Evolutionary conservation across 108 stramenopile species (phyloP), one percentile per base, ranked within the genome.

Genomic region (Cyclotella choctawhatcheeana): DNA sequence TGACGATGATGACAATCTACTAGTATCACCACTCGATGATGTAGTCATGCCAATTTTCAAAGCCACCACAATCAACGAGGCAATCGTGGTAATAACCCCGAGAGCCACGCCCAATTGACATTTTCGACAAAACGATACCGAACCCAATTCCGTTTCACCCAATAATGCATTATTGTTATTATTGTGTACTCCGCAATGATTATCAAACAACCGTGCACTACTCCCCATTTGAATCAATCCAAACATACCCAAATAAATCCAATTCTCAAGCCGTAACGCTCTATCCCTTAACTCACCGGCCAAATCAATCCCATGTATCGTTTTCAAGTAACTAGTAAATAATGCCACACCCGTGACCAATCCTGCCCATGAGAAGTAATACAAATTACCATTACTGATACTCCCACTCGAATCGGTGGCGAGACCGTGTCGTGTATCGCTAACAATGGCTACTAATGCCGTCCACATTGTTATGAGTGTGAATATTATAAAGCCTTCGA

Each of bases 291-390:
- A 67, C 68, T 86, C 85, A 24, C 77, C 89, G 18, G 83, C 78
- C 26, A 92, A 30, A 73, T 94, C 93, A 18, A 94, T 73, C 3
- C 90, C 90, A 69, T 80, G 89, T 25, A 79, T 79, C 0, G 58
- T 67, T 43, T 84, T 76, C 7, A 92, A 44, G 55, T 84, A 94
- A 29, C 69, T 73, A 5, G 82, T 81, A 29, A 86, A 20, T 37
- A 94, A 70, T 7, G 84, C 32, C 44, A 91, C 85, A 25, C 81
- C 76, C 0, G 82, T 79, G 20, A 82, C 86, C 53, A 94, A 85
- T 0, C 89, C 89, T 13, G 90, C 93, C 89, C 89, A 93, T n/a
- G 75, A 73, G 67, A 90, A 90, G 79, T 94, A 94, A 54, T 92
- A 92, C 27, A 94, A 52, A 76, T 94, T 94, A 5, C 89, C 93